Evolutionary conservation across 2,329 filamentous ascomycete genomes (phyloP).

Genomic region (Aspergillus chevalieri): DNA sequence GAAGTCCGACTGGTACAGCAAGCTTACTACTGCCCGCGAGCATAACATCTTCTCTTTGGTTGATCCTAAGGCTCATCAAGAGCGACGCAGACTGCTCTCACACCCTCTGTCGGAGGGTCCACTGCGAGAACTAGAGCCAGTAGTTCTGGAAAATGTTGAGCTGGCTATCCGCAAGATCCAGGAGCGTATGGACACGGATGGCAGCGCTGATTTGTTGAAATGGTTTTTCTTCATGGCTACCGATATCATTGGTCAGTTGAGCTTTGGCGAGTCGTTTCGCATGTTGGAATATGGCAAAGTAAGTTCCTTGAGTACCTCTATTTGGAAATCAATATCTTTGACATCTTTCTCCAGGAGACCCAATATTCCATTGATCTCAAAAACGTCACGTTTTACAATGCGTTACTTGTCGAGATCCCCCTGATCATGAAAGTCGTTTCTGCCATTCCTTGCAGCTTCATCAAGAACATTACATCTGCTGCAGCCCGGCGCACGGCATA

Average conservation of each 20-base stretch:
- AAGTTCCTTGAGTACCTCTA: not conserved
- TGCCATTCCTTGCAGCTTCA: no score
- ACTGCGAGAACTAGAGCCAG: slow-evolving; percentile 21
- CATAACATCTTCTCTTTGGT: slow-evolving; percentile 35
- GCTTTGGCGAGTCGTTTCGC: slow-evolving; percentile 47
- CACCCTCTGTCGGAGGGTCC: slow-evolving; percentile 22
- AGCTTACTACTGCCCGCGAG: slow-evolving; percentile 5
- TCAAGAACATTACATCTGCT: no score
- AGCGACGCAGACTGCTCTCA: slow-evolving; percentile 38
- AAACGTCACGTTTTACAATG: no score
- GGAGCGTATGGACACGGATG: slow-evolving; percentile 34
- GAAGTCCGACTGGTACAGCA: slow-evolving; percentile 24
- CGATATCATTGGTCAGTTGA: slow-evolving; percentile 46
- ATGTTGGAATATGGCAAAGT: slow-evolving; percentile 46
- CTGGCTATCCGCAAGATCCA: slow-evolving; percentile 39
- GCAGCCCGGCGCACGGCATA: no score
- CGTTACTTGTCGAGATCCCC: no score
- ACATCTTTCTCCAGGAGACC: no score
- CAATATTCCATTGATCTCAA: no score
- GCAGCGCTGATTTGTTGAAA: slow-evolving; percentile 40
- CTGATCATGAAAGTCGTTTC: no score
- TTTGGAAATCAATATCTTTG: no score
- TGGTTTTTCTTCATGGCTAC: slow-evolving; percentile 49
- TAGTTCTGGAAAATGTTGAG: slow-evolving; percentile 32
- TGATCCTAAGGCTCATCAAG: slow-evolving; percentile 35